These are phyloP conservation scores for Colletotrichum sp. DNA, from an alignment of 2,329 filamentous ascomycete genomes.

Conservation along the genomic window DNA sequence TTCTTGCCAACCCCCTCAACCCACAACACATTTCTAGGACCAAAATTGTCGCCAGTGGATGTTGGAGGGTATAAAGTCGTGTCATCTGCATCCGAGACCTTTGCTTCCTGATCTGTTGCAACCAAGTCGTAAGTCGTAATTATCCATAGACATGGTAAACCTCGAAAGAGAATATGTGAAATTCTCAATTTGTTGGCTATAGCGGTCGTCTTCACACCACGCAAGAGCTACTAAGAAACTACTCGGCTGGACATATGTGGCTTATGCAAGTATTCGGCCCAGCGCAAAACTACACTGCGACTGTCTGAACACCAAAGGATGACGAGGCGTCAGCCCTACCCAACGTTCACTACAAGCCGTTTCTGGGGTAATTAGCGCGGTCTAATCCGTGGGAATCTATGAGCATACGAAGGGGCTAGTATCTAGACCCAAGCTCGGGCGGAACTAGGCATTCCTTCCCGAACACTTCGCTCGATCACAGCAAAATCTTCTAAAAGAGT, in stretches of 20 bases:
- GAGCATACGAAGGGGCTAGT: not conserved
- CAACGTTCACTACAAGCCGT: not conserved
- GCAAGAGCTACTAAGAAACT: accelerated
- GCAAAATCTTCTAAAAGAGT: accelerated
- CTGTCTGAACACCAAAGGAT: not conserved
- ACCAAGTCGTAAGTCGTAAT: not conserved
- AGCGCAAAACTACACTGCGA: not conserved
- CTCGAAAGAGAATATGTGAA: accelerated
- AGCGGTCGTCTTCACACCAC: not conserved
- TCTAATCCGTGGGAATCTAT: not conserved
- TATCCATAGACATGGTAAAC: too few relatives aligned
- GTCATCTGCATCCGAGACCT: not conserved
- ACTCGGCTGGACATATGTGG: not conserved
- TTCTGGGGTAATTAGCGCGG: not conserved
- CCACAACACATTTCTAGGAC: accelerated
- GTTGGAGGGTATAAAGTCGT: not conserved
- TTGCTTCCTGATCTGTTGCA: not conserved
- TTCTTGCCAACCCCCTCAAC: not conserved
- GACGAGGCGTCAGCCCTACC: not conserved
- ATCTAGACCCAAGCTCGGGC: not conserved
- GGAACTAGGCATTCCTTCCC: not conserved
- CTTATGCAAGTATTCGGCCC: not conserved
- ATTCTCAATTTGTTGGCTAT: not conserved
- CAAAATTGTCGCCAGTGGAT: not conserved
- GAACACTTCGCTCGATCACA: not conserved